Evolutionary conservation across 1,284 basidiomycete species (phyloP).

Genomic region (Anthracocystis panici-leucophaei): DNA sequence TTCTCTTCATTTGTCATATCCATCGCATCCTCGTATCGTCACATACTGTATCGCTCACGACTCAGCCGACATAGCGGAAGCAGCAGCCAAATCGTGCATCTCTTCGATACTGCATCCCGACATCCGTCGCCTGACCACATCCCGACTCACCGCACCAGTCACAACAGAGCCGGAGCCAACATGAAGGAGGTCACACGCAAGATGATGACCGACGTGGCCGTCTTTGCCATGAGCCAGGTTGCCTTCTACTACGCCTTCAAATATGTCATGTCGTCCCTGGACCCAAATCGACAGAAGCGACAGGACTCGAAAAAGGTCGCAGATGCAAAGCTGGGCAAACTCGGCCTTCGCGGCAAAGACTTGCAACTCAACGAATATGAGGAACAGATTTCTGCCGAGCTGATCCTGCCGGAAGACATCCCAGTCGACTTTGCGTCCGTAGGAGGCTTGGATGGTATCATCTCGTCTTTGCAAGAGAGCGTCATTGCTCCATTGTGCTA

Average conservation of each 20-base stretch:
- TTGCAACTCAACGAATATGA: conserved; percentile 67
- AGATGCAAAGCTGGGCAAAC: conserved; percentile 64
- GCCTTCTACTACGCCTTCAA: conserved; percentile 71
- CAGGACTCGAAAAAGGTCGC: conserved; percentile 66
- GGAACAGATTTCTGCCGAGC: conserved; percentile 73
- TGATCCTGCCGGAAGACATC: conserved; percentile 73
- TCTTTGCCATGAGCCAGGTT: conserved; percentile 67
- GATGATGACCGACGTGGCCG: conserved; percentile 65
- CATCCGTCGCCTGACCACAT: not conserved
- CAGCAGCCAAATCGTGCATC: too few species aligned
- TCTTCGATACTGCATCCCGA: too few species aligned
- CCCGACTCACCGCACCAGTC: not conserved
- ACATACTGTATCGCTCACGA: too few species aligned
- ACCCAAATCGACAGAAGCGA: conserved; percentile 69
- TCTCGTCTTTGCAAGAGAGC: conserved; percentile 90
- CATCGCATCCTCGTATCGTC: too few species aligned
- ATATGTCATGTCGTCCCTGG: conserved; percentile 69
- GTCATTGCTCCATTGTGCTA: conserved; percentile 96
- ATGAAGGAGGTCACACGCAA: conserved; percentile 65
- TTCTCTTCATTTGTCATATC: too few species aligned
- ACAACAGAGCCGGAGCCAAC: conserved; percentile 1
- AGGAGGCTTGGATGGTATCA: conserved; percentile 94
- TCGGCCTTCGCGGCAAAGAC: conserved; percentile 57
- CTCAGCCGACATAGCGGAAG: too few species aligned
- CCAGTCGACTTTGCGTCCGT: conserved; percentile 76